phyloP scores from a whole-genome alignment of 164 flowering plant species.

The Tetrastigma voinierianum region DNA sequence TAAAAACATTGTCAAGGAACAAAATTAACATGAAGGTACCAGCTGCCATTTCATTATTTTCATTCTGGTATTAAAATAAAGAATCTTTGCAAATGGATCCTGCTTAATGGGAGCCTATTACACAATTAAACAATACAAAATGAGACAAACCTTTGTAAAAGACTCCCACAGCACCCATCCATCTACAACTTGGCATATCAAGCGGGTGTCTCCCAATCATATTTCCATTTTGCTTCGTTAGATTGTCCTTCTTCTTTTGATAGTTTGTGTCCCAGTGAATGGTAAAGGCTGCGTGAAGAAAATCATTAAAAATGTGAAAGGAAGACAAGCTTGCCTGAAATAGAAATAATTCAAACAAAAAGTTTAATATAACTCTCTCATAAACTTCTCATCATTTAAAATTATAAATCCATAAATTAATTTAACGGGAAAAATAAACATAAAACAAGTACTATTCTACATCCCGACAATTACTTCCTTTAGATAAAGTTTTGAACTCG shows the following conservation, averaged over 20 bases:
- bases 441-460: too few relatives aligned
- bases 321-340: neutral
- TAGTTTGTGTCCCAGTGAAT: conserved; percentile 50
- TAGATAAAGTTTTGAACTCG: too few relatives aligned
- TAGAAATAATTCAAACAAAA: neutral
- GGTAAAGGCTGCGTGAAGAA: conserved; percentile 52
- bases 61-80: too few relatives aligned
- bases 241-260: conserved; percentile 44
- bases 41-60: too few relatives aligned
- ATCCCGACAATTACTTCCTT: too few relatives aligned
- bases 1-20: too few relatives aligned
- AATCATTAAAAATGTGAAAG: neutral
- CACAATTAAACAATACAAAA: neutral
- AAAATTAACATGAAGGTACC: too few relatives aligned
- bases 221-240: conserved; percentile 50
- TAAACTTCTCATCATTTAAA: too few relatives aligned
- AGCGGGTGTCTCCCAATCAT: conserved; percentile 74
- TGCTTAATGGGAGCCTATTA: too few relatives aligned
- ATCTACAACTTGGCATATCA: conserved; percentile 52
- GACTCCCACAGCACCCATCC: conserved; percentile 84
- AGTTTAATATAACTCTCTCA: neutral
- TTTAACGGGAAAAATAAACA: too few relatives aligned
- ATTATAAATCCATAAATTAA: too few relatives aligned
- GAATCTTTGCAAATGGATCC: too few relatives aligned
- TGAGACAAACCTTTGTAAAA: conserved; percentile 41